phyloP scores from a whole-genome alignment of 345 rosid species.

The Eutrema japonicum region DNA sequence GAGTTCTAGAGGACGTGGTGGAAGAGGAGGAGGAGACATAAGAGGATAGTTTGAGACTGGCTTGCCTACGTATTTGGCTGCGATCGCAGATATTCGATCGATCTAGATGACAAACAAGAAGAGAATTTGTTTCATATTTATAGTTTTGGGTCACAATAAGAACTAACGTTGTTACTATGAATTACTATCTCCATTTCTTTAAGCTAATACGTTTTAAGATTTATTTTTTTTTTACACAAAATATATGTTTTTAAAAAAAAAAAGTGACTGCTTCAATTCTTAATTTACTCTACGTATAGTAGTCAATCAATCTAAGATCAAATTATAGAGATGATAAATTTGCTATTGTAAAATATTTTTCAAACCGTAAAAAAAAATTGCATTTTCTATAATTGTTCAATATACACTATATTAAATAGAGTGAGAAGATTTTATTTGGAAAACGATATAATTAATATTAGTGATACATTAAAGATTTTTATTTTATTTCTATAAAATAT shows the following conservation, averaged over 20 bases:
- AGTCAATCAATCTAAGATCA: too few species aligned
- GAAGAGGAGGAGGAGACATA: constrained; percentile 58
- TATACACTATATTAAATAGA: too few species aligned
- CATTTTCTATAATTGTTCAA: too few species aligned
- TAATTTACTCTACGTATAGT: neutral
- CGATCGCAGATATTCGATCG: constrained; percentile 86
- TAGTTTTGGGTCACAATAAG: constrained; percentile 18
- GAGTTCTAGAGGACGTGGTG: constrained; percentile 73
- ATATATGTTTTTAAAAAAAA: neutral
- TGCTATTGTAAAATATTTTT: neutral
- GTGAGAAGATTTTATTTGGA: too few species aligned
- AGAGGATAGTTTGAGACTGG: constrained; percentile 79
- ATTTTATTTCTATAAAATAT: too few species aligned
- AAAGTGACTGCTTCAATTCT: neutral
- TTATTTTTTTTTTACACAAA: neutral
- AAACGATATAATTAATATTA: too few species aligned
- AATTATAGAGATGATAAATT: neutral
- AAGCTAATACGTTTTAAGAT: constrained; percentile 2
- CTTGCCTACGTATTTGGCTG: constrained; percentile 96
- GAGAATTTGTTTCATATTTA: neutral
- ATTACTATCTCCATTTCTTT: neutral
- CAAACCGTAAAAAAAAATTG: too few species aligned
- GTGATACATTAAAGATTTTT: too few species aligned
- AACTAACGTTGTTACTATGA: neutral
- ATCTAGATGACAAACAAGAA: constrained; percentile 53